A percentile compares a stretch with the other conserved stretches of the same genome.
Evolutionary conservation across 106 monocot genomes (phyloP).

Genomic region (Cymbidium sinense): DNA sequence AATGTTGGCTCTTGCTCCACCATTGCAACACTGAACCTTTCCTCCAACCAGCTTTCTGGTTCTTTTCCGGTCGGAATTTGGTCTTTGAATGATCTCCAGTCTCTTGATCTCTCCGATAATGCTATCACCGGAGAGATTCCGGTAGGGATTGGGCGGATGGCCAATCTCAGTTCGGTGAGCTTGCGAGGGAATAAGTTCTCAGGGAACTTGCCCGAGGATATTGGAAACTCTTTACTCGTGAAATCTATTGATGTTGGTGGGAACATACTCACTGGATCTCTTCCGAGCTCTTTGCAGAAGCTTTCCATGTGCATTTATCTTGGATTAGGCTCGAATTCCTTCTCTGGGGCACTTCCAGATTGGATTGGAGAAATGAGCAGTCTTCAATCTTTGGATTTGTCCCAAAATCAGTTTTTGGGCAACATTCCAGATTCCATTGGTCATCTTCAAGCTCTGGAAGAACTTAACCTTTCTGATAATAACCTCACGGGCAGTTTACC

Average conservation of each 20-base stretch:
- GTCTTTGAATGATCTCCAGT: slow-evolving; percentile 46
- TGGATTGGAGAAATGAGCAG: slow-evolving; percentile 59
- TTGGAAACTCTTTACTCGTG: slow-evolving; percentile 43
- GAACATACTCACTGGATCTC: slow-evolving; percentile 42
- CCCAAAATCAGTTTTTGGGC: slow-evolving; percentile 50
- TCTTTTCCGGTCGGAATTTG: slow-evolving; percentile 42
- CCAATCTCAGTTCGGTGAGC: slow-evolving; percentile 44
- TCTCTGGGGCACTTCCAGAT: slow-evolving; percentile 50
- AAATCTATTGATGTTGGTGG: slow-evolving; percentile 40
- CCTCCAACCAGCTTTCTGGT: slow-evolving; percentile 52
- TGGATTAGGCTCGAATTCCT: slow-evolving; percentile 38
- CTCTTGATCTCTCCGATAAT: slow-evolving; percentile 69
- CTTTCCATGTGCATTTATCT: slow-evolving; percentile 43
- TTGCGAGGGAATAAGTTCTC: slow-evolving; percentile 47
- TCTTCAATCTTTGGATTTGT: slow-evolving; percentile 58
- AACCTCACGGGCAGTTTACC: slow-evolving; percentile 52
- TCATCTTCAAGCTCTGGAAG: slow-evolving; percentile 26
- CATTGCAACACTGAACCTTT: slow-evolving; percentile 53
- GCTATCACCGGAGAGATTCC: slow-evolving; percentile 47
- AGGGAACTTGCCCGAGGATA: slow-evolving; percentile 50
- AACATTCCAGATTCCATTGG: slow-evolving; percentile 47
- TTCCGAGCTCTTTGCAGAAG: slow-evolving; percentile 47
- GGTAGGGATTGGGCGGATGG: slow-evolving; percentile 36
- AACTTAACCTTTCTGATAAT: slow-evolving; percentile 50
- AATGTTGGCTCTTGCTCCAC: slow-evolving; percentile 56